Conservation (phyloP, 495 filamentous ascomycete genomes). For the Penicillium manginii region DNA sequence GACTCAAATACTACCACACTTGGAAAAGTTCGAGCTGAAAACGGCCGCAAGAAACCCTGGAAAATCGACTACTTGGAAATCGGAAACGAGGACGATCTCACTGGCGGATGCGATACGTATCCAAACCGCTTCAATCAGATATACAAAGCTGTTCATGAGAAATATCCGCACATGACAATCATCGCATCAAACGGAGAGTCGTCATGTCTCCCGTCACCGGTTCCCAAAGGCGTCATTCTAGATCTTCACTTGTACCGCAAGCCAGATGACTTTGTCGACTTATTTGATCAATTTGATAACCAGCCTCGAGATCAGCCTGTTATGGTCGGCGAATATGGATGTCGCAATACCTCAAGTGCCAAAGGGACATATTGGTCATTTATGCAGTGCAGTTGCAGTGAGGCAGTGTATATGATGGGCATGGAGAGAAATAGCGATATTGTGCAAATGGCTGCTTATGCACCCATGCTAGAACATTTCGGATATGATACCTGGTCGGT, state of each 20-base stretch:
- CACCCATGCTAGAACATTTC: constrained; percentile 50
- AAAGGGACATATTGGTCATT: constrained; percentile 39
- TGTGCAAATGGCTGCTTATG: constrained; percentile 57
- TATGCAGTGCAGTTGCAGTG: constrained; percentile 62
- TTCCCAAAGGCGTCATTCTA: constrained; percentile 40
- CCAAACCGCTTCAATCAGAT: constrained; percentile 52
- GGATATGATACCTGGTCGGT: constrained; percentile 48
- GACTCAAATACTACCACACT: constrained; percentile 37
- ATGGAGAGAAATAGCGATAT: constrained; percentile 68
- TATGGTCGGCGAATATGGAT: constrained; percentile 61
- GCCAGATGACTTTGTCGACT: constrained; percentile 51
- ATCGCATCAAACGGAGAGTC: constrained; percentile 43
- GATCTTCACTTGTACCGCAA: constrained; percentile 57
- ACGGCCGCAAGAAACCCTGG: constrained; percentile 51
- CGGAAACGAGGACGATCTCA: constrained; percentile 61
- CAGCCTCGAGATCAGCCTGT: constrained; percentile 44
- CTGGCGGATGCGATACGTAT: constrained; percentile 42
- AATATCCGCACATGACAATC: constrained; percentile 51
- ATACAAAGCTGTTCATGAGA: constrained; percentile 46
- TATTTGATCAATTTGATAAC: constrained; percentile 62
- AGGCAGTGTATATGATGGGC: constrained; percentile 70
- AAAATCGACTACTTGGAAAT: constrained; percentile 54
- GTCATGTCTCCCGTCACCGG: constrained; percentile 29
- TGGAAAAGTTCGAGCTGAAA: constrained; percentile 44
- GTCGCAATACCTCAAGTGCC: constrained; percentile 49